A percentile compares a stretch with the other conserved stretches of the same genome.
Evolutionary conservation across 2,329 filamentous ascomycete species (phyloP).

Genomic region (Stagonosporopsis chrysanthemi): DNA sequence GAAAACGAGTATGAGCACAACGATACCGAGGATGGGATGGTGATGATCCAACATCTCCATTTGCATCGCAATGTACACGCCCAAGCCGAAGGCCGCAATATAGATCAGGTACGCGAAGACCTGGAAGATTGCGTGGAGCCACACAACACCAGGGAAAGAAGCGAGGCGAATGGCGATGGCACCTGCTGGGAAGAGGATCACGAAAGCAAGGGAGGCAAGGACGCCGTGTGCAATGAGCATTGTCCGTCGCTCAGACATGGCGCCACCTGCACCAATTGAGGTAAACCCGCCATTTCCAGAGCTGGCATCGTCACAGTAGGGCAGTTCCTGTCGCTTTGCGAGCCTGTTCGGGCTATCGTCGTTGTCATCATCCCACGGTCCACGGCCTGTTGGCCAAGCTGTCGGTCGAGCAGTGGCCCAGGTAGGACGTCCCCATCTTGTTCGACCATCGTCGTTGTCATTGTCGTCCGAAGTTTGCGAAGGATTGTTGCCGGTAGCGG

Average conservation of each 20-base stretch:
- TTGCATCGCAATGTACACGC: constrained; percentile 57
- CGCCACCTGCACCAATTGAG: constrained; percentile 17
- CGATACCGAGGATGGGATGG: constrained; percentile 63
- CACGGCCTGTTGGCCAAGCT: constrained; percentile 21
- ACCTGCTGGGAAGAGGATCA: constrained; percentile 55
- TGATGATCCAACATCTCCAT: constrained; percentile 48
- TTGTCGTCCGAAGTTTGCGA: constrained; percentile 9
- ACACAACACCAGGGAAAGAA: constrained; percentile 53
- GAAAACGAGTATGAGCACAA: constrained; percentile 59
- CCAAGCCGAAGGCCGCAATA: constrained; percentile 60
- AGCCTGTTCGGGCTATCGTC: constrained; percentile 5
- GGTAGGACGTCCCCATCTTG: constrained; percentile 3
- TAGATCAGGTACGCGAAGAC: constrained; percentile 57
- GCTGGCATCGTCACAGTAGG: constrained; percentile 40
- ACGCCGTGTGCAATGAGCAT: constrained; percentile 55
- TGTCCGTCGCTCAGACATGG: constrained; percentile 23
- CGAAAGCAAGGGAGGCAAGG: constrained; percentile 54
- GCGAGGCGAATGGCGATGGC: constrained; percentile 54
- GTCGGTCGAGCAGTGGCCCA: constrained; percentile 31
- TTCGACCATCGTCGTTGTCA: constrained; percentile 12
- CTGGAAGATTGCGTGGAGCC: constrained; percentile 58
- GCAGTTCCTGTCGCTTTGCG: constrained; percentile 32
- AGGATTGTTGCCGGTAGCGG: constrained; percentile 8
- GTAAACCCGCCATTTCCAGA: constrained; percentile 26
- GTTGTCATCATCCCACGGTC: constrained; percentile 1